phyloP scores from a whole-genome alignment of 2,329 filamentous ascomycete species.

The Apiospora sp. region DNA sequence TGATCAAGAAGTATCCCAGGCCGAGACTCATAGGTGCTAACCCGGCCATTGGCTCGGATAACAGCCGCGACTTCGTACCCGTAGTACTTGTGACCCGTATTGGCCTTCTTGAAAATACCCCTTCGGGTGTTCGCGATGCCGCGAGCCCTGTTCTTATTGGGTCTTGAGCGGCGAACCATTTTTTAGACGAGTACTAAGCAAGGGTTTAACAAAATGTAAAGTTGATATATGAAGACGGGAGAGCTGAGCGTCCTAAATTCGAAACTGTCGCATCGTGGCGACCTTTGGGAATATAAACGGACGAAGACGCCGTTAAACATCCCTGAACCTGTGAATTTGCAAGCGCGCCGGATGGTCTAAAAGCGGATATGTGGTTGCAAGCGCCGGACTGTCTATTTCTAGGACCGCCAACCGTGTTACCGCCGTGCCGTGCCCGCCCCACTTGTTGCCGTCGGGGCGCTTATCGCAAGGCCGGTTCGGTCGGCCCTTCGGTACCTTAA shows the following conservation, averaged over 20 bases:
- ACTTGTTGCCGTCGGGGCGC: slow-evolving; percentile 6
- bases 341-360: background rate
- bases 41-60: slow-evolving; percentile 4
- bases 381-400: slow-evolving; percentile 12
- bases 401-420: background rate
- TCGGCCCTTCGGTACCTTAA: background rate
- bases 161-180: slow-evolving; percentile 10
- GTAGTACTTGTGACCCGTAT: slow-evolving; percentile 8
- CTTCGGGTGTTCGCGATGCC: slow-evolving; percentile 4
- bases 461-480: slow-evolving; percentile 3
- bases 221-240: background rate
- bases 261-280: background rate
- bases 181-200: background rate
- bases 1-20: slow-evolving; percentile 1
- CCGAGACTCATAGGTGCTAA: slow-evolving; percentile 5
- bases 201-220: background rate
- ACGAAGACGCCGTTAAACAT: background rate
- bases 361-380: slow-evolving; percentile 6
- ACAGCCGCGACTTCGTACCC: slow-evolving; percentile 9
- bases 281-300: slow-evolving; percentile 4
- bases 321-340: background rate
- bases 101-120: background rate
- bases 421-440: slow-evolving; percentile 7
- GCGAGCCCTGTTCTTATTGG: slow-evolving; percentile 2
- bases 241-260: background rate